Percentiles rank a stretch among this genome's conserved stretches.
Evolutionary conservation across 768 basidiomycete species (phyloP).

Genomic region (Phallus indusiatus): DNA sequence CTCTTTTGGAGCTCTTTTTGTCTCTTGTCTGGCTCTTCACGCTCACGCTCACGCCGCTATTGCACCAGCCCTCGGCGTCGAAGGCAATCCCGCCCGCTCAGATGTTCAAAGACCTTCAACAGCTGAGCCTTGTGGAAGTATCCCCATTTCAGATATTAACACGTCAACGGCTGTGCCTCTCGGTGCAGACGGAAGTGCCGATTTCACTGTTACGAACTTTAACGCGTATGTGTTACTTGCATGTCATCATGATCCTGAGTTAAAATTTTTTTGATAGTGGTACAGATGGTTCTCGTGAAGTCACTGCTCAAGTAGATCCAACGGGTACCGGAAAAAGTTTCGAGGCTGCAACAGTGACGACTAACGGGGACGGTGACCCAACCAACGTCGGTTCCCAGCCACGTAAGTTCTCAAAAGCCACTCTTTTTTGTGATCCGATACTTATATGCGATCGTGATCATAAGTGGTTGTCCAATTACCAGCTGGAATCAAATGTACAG

Average conservation of each 20-base stretch:
- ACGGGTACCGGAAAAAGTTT: constrained; percentile 26
- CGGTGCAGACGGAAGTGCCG: constrained; percentile 31
- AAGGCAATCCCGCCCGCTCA: constrained; percentile 15
- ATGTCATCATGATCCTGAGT: neutral
- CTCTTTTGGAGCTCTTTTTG: neutral
- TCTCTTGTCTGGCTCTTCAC: neutral
- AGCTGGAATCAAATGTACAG: constrained; percentile 39
- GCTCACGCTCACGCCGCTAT: constrained; percentile 23
- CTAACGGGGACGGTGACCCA: constrained; percentile 28
- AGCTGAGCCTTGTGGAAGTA: constrained; percentile 31
- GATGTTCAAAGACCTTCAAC: constrained; percentile 23
- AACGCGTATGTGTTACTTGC: constrained; percentile 30
- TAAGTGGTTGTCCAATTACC: constrained; percentile 35
- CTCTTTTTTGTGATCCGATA: neutral
- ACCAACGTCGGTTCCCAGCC: constrained; percentile 14
- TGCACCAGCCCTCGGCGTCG: constrained; percentile 31
- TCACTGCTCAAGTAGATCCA: constrained; percentile 33
- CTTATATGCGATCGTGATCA: neutral
- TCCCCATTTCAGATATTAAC: constrained; percentile 33
- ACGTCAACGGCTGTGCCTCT: constrained; percentile 21
- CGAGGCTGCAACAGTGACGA: constrained; percentile 26
- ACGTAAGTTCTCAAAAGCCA: too few species aligned
- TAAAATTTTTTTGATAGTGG: too few species aligned
- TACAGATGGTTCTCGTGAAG: constrained; percentile 37
- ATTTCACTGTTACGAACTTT: constrained; percentile 34